Conservation (phyloP, 768 basidiomycete genomes). For the Russula foetens region DNA sequence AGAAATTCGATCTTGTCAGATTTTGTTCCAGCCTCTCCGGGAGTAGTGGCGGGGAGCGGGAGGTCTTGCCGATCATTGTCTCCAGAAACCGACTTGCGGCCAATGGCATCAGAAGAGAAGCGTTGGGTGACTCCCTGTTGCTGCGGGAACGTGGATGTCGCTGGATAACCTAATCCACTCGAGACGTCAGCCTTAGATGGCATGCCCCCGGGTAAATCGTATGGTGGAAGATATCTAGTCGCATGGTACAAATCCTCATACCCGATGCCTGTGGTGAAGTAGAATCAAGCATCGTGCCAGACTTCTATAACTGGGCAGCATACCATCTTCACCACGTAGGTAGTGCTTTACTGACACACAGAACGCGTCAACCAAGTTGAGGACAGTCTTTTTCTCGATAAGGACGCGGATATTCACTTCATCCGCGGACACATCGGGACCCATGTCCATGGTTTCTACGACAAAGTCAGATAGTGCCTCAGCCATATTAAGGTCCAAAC, state of each 20-base stretch:
- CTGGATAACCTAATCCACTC: neutral
- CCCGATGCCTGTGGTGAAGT: slow-evolving; percentile 20
- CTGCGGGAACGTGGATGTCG: neutral
- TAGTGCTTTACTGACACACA: slow-evolving; percentile 64
- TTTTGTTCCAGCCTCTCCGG: neutral
- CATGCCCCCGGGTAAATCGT: slow-evolving; percentile 45
- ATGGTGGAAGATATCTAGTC: slow-evolving; percentile 65
- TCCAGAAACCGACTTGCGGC: neutral
- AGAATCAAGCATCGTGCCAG: neutral
- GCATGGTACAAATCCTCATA: slow-evolving; percentile 53
- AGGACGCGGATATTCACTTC: slow-evolving; percentile 40
- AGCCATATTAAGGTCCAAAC: slow-evolving; percentile 5
- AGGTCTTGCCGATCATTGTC: neutral
- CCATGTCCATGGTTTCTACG: slow-evolving; percentile 24
- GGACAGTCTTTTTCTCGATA: slow-evolving; percentile 60
- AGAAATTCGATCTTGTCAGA: slow-evolving; percentile 1
- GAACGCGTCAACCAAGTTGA: slow-evolving; percentile 62
- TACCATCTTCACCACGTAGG: slow-evolving; percentile 22
- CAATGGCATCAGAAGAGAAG: neutral
- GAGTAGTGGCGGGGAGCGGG: slow-evolving; percentile 14
- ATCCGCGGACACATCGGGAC: slow-evolving; percentile 19
- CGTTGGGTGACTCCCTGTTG: neutral
- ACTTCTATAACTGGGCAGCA: neutral
- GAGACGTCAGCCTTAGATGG: slow-evolving; percentile 32
- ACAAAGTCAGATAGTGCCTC: neutral